A percentile compares a stretch with the other conserved stretches of the same genome.
phyloP scores from a whole-genome alignment of 2,329 filamentous ascomycete genomes.

The Penicillium concentricum region DNA sequence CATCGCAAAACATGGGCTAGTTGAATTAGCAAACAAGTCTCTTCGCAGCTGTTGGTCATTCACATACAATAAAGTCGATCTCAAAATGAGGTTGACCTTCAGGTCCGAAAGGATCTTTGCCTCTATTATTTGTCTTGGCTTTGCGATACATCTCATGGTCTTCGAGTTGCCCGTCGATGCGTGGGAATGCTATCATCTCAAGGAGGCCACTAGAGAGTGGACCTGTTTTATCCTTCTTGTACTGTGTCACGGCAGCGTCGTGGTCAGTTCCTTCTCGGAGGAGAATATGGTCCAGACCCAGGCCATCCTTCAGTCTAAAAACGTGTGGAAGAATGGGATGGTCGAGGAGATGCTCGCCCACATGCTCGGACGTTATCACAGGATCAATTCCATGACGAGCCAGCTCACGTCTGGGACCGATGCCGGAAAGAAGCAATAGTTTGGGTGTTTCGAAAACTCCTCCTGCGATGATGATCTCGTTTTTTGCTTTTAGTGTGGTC shows the following conservation, averaged over 20 bases:
- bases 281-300: slow-evolving; percentile 38
- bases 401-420: slow-evolving; percentile 38
- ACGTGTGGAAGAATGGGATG: slow-evolving; percentile 43
- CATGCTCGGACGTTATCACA: slow-evolving; percentile 26
- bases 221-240: slow-evolving; percentile 42
- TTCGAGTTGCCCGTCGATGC: slow-evolving; percentile 37
- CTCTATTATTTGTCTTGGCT: slow-evolving; percentile 40
- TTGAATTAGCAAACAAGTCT: too few relatives aligned
- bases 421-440: slow-evolving; percentile 50
- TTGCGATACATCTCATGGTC: slow-evolving; percentile 48
- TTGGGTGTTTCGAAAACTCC: slow-evolving; percentile 55
- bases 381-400: slow-evolving; percentile 23
- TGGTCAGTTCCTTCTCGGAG: slow-evolving; percentile 37
- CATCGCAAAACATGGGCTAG: slow-evolving; percentile 52
- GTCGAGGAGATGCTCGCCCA: slow-evolving; percentile 31
- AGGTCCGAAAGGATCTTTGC: slow-evolving; percentile 54
- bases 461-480: slow-evolving; percentile 49
- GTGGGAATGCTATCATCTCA: slow-evolving; percentile 18
- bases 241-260: slow-evolving; percentile 34
- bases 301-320: slow-evolving; percentile 43
- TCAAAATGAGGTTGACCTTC: slow-evolving; percentile 60
- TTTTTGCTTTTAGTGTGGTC: slow-evolving; percentile 46
- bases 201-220: slow-evolving; percentile 23
- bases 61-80: slow-evolving; percentile 42
- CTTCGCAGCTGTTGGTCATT: too few relatives aligned